Evolutionary conservation across 805 yeast species (phyloP), one percentile per base, ranked within the genome.

Genomic region (Kluyveromyces nonfermentans): DNA sequence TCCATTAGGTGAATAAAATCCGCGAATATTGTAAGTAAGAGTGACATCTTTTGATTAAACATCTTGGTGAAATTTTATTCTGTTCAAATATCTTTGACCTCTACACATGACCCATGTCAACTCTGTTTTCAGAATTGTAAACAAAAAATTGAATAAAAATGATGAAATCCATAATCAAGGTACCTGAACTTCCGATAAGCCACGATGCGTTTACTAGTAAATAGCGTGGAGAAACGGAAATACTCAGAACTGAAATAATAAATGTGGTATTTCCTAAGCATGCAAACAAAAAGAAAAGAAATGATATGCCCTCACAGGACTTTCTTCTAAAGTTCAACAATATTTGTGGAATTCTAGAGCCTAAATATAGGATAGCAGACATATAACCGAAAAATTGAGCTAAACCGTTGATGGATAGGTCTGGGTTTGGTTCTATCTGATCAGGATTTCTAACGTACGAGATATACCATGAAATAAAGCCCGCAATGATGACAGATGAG

Each of bases 291-390:
- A 90, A 90, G 65, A 93, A 90, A 72, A 90, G 72, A 57, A 93
- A 86, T 9, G 96, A 86, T 40, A 90, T 85, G 19, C 97, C 97
- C 49, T 93, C 97, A 60, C 96, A 88, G 1, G 95, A 83, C 65
- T 88, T 89, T 57, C 97, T 75, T 60, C 81, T 72, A 58, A 73
- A 86, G 65, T 93, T 93, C 48, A 90, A 72, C 46, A 86, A 62
- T 43, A 93, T 86, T 66, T 93, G 98, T 1, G 98, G 98, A 22
- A 93, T 65, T 54, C 98, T 72, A 15, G 97, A 89, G 2, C 96
- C 95, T 47, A 90, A 65, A 56, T 85, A 85, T 34, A 85, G 68
- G 1, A 69, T 59, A 7, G 94, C 93, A 67, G 89, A 82, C 41
- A 77, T 56, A 70, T 80, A 78, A 32, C 98, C 98, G 62, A 88